Evolutionary conservation across 164 flowering plant genomes (phyloP).

Genomic region (Pachysandra terminalis): DNA sequence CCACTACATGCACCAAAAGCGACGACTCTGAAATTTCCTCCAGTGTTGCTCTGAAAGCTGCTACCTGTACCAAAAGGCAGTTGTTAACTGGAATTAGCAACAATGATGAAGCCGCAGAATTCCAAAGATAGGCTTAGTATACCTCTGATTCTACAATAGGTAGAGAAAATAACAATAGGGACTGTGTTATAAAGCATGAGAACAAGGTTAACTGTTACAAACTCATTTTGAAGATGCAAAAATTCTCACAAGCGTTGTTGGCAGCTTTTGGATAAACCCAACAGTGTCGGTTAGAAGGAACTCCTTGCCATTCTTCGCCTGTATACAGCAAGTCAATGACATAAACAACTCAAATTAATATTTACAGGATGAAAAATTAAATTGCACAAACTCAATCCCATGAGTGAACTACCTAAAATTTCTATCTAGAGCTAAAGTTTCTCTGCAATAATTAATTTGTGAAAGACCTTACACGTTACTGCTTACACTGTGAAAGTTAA

Average conservation of each 20-base stretch:
- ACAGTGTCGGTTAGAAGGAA: conserved; percentile 97
- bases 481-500: not conserved
- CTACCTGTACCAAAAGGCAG: conserved; percentile 50
- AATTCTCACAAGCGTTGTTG: conserved; percentile 73
- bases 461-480: not conserved
- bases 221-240: not conserved
- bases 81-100: not conserved
- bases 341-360: conserved; percentile 13
- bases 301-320: conserved; percentile 87
- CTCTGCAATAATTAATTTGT: not conserved
- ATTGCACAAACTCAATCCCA: not conserved
- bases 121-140: not conserved
- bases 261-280: conserved; percentile 95
- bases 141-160: not conserved
- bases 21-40: conserved; percentile 96
- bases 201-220: not conserved
- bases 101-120: not conserved
- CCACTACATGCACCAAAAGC: conserved; percentile 94
- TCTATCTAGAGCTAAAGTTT: not conserved
- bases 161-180: not conserved
- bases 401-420: not conserved
- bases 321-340: conserved; percentile 19
- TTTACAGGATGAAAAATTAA: not conserved
- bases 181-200: not conserved
- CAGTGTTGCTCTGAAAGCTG: conserved; percentile 94